Evolutionary conservation across 1,139 yeast species (phyloP), one percentile per base, ranked within the genome.

Genomic region (Wickerhamomyces sp.): DNA sequence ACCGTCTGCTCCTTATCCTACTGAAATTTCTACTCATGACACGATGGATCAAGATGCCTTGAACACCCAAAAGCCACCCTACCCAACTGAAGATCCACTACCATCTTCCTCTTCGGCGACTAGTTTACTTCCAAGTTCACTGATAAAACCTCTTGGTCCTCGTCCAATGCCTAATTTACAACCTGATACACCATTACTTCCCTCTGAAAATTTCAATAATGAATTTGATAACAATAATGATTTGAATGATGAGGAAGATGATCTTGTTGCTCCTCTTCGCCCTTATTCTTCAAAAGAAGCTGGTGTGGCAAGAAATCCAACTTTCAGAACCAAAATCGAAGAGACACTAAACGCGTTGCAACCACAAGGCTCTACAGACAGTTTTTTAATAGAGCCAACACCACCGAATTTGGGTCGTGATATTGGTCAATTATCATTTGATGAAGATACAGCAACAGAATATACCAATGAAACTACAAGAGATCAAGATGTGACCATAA

Each of bases 261-360:
- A 27, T 27, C 6, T 6, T 12, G 16, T 27, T 5, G 5, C 20
- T 28, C 31, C n/a, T 17, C 10, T 28, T 10, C 4, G 7, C 8
- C 17, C 16, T 4, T 7, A n/a, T 17, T 16, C 31, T 16, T 19
- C 15, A 19, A 14, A 33, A 4, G 24, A 28, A 3, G 36, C 33
- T 8, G 42, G 36, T 8, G 41, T 52, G 6, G 37, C 22, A 12
- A 49, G 58, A 33, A 44, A 43, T 22, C 46, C 44, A 27, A 52
- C 57, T 1, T 54, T 39, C 34, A 48, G 58, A 45, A 52, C 57
- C 0, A 46, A 45, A 20, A 52, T 54, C 33, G 57, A 48, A 6
- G 46, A 51, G 17, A 42, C 47, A 0, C 36, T 54, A 14, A 45
- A 48, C 18, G 51, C 45, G 3, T 33, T 54, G 17, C 55, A 51